phyloP scores from a whole-genome alignment of 371 early-diverging fungal species.

The Circinella minor region DNA sequence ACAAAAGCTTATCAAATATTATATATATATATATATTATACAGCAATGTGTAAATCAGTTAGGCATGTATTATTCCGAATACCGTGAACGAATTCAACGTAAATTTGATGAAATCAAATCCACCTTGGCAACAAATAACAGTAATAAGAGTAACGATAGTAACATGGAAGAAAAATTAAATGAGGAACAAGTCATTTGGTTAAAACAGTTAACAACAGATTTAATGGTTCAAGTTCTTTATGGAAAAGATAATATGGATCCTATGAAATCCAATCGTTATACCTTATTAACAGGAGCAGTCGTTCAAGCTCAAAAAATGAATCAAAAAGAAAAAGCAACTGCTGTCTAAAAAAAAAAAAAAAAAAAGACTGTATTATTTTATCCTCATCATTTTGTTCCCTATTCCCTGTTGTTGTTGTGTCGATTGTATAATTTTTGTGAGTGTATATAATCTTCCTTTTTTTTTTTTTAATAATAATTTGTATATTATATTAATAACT shows the following conservation, averaged over 20 bases:
- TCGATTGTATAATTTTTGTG: no score
- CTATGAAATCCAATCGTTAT: background rate
- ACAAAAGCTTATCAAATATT: background rate
- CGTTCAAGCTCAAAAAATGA: background rate
- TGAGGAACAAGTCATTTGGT: constrained; percentile 1
- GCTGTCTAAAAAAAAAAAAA: background rate
- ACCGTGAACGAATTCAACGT: constrained; percentile 48
- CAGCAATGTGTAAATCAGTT: constrained; percentile 59
- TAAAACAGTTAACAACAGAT: background rate
- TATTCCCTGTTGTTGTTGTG: no score
- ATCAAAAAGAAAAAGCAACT: background rate
- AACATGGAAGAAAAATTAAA: background rate
- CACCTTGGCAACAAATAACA: background rate
- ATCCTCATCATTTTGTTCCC: no score
- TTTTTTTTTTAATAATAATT: no score
- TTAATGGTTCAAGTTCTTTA: constrained; percentile 2
- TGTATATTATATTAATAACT: no score
- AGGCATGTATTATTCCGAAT: constrained; percentile 43
- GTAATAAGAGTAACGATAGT: background rate
- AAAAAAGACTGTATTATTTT: no score
- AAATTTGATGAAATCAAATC: constrained; percentile 50
- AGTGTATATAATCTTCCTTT: no score
- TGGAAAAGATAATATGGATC: constrained; percentile 1
- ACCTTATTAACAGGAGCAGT: background rate
- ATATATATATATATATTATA: no score